These are phyloP conservation scores for Serendipita vermifera DNA, from an alignment of 768 basidiomycete species.

Conservation along the genomic window DNA sequence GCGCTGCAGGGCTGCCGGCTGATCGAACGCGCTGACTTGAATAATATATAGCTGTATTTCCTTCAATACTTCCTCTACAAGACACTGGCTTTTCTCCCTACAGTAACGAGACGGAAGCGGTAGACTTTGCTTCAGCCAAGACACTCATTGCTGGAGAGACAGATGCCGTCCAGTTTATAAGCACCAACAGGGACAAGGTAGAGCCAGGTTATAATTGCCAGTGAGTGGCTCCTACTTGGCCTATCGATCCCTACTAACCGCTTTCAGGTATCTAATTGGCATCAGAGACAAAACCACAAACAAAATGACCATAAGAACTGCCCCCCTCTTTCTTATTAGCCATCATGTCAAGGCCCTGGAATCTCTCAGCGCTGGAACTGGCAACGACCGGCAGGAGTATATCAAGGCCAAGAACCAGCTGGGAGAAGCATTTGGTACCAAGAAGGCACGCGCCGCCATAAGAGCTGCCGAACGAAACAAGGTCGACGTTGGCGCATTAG, in stretches of 20 bases:
- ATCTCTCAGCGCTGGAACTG: slow-evolving; percentile 37
- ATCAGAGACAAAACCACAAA: slow-evolving; percentile 67
- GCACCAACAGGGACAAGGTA: slow-evolving; percentile 40
- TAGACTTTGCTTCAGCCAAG: slow-evolving; percentile 18
- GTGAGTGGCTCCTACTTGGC: slow-evolving; percentile 31
- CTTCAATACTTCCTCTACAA: slow-evolving; percentile 12
- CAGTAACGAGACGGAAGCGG: slow-evolving; percentile 8
- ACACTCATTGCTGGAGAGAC: slow-evolving; percentile 68
- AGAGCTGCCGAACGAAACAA: slow-evolving; percentile 77
- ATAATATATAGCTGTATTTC: slow-evolving; percentile 15
- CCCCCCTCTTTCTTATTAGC: slow-evolving; percentile 53
- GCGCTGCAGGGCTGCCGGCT: too few species aligned
- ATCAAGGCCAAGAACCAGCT: slow-evolving; percentile 56
- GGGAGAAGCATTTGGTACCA: slow-evolving; percentile 88
- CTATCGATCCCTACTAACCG: neutral
- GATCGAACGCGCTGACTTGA: too few species aligned
- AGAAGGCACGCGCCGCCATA: slow-evolving; percentile 82
- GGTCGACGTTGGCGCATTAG: slow-evolving; percentile 81
- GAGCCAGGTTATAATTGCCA: slow-evolving; percentile 48
- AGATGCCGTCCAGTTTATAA: slow-evolving; percentile 68
- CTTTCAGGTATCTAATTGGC: slow-evolving; percentile 63
- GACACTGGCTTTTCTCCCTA: slow-evolving; percentile 16
- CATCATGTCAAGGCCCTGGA: slow-evolving; percentile 80
- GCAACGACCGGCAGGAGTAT: slow-evolving; percentile 33
- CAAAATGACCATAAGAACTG: slow-evolving; percentile 53